Percentiles rank a stretch among this genome's conserved stretches.
phyloP scores from a whole-genome alignment of 805 yeast species.

The Teunomyces cretensis region DNA sequence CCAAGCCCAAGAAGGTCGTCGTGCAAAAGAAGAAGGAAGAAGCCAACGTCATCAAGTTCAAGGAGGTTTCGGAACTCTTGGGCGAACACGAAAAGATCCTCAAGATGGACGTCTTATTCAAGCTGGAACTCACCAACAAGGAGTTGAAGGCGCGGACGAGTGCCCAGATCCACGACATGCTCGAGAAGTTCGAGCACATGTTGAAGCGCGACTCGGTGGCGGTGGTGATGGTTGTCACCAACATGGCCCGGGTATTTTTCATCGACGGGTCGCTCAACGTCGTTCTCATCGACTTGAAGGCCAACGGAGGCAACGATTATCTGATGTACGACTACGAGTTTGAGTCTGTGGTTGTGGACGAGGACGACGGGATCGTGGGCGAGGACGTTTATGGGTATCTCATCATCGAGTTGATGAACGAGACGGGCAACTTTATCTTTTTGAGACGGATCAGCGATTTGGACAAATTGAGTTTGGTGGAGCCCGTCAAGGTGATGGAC shows the following conservation, averaged over 20 bases:
- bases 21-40: no score
- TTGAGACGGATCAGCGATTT: conserved; percentile 37
- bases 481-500: conserved; percentile 29
- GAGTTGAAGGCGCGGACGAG: conserved; percentile 16
- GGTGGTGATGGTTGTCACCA: conserved; percentile 40
- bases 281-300: conserved; percentile 40
- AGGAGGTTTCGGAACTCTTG: conserved; percentile 33
- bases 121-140: conserved; percentile 33
- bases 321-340: conserved; percentile 83
- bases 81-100: conserved; percentile 37
- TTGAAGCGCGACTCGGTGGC: conserved; percentile 24
- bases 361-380: conserved; percentile 22
- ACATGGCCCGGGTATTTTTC: conserved; percentile 41
- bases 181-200: conserved; percentile 19
- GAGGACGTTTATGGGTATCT: conserved; percentile 57
- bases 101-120: conserved; percentile 38
- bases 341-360: conserved; percentile 28
- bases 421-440: conserved; percentile 55
- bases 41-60: conserved; percentile 22
- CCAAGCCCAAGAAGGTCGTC: conserved; percentile 9
- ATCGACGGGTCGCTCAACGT: conserved; percentile 35
- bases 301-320: conserved; percentile 45
- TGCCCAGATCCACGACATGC: conserved; percentile 31
- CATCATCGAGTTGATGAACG: conserved; percentile 59
- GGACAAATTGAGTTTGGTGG: conserved; percentile 30